phyloP scores from a whole-genome alignment of 108 stramenopile genomes.

The Discostella pseudostelligera region DNA sequence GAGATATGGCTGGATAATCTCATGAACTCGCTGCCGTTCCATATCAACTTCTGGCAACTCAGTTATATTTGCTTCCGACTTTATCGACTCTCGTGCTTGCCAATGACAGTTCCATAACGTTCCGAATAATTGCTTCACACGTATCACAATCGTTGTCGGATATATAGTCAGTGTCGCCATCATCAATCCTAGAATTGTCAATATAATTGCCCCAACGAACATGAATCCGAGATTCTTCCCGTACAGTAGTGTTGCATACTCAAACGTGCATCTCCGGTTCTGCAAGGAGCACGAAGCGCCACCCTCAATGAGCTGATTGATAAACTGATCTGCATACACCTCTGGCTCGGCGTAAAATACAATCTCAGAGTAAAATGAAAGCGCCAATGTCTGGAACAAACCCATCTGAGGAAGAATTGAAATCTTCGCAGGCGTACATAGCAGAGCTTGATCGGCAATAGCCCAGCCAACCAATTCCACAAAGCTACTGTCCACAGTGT shows the following conservation, averaged over 20 bases:
- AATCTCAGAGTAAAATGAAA: slow-evolving; percentile 34
- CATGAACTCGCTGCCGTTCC: slow-evolving; percentile 21
- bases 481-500: slow-evolving; percentile 26
- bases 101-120: background rate
- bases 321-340: slow-evolving; percentile 35
- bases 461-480: slow-evolving; percentile 46
- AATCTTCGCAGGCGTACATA: slow-evolving; percentile 31
- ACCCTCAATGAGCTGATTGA: slow-evolving; percentile 27
- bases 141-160: slow-evolving; percentile 20
- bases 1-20: slow-evolving; percentile 22
- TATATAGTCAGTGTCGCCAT: slow-evolving; percentile 36
- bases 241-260: slow-evolving; percentile 30
- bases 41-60: slow-evolving; percentile 34
- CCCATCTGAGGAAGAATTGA: slow-evolving; percentile 55
- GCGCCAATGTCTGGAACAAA: slow-evolving; percentile 42
- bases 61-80: background rate
- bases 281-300: slow-evolving; percentile 39
- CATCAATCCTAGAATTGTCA: slow-evolving; percentile 38
- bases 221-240: slow-evolving; percentile 36
- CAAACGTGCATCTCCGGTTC: slow-evolving; percentile 34
- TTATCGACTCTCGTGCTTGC: background rate
- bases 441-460: slow-evolving; percentile 9
- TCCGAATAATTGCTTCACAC: slow-evolving; percentile 18
- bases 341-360: slow-evolving; percentile 51
- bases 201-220: slow-evolving; percentile 43